A percentile compares a stretch with the other conserved stretches of the same genome.
phyloP scores from a whole-genome alignment of 2,329 filamentous ascomycete species.

The Diaporthe sp. region DNA sequence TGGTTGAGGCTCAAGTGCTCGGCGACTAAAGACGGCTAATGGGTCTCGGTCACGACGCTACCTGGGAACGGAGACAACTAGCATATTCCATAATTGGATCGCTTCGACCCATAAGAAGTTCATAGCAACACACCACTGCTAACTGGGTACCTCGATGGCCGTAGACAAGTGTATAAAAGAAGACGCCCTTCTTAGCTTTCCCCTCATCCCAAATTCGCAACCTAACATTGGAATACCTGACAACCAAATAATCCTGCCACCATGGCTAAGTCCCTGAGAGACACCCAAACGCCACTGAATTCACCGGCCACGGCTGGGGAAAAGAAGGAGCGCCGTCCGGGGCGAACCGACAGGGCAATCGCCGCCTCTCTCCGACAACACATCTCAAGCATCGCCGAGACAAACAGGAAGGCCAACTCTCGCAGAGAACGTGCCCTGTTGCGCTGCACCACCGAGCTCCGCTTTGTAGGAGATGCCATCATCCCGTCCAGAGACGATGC shows the following conservation, averaged over 20 bases:
- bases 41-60: not conserved
- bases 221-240: not conserved
- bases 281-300: not conserved
- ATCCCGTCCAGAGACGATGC: slow-evolving; percentile 11
- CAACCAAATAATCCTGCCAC: not conserved
- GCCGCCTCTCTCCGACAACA: not conserved
- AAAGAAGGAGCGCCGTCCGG: not conserved
- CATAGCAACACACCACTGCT: too few relatives aligned
- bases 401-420: not conserved
- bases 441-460: not conserved
- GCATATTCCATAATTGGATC: not conserved
- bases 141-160: not conserved
- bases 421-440: not conserved
- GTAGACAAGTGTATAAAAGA: not conserved
- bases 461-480: not conserved
- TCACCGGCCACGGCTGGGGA: not conserved
- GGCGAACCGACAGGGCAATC: not conserved
- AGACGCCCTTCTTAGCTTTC: not conserved
- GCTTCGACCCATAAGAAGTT: not conserved
- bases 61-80: not conserved
- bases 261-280: not conserved
- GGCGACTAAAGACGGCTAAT: not conserved
- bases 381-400: not conserved
- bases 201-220: too few relatives aligned
- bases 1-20: not conserved